Conservation (phyloP, 495 filamentous ascomycete species). For the Penicillium daleae region DNA sequence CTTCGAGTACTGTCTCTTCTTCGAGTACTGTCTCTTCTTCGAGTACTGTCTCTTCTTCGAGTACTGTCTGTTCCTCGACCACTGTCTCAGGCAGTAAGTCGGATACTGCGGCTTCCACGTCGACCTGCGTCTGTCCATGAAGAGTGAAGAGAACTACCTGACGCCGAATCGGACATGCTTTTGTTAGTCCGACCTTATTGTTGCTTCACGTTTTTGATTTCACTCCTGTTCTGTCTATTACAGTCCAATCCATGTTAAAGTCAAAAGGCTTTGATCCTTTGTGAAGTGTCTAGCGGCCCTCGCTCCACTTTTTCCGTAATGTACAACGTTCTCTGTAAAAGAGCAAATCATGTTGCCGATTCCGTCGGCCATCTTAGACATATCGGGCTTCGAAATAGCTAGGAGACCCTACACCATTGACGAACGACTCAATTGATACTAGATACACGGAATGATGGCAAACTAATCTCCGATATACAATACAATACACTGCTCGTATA, state of each 20-base stretch:
- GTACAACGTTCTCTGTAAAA: not conserved
- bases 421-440: too few species aligned
- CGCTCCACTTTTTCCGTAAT: not conserved
- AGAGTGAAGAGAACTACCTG: not conserved
- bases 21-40: not conserved
- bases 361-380: not conserved
- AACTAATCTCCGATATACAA: too few species aligned
- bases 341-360: not conserved
- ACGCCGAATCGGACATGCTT: not conserved
- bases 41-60: not conserved
- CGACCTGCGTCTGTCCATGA: not conserved
- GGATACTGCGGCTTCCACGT: not conserved
- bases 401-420: too few species aligned
- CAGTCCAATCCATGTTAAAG: not conserved
- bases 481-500: too few species aligned
- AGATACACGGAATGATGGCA: too few species aligned
- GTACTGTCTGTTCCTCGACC: not conserved
- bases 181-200: not conserved
- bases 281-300: not conserved
- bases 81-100: not conserved
- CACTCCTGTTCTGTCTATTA: not conserved
- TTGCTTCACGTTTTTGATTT: not conserved
- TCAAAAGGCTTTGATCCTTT: not conserved
- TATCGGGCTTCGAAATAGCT: not conserved
- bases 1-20: not conserved